These are phyloP conservation scores for Stentor coeruleus DNA, from an alignment of 73 alveolate species.

Conservation along the genomic window DNA sequence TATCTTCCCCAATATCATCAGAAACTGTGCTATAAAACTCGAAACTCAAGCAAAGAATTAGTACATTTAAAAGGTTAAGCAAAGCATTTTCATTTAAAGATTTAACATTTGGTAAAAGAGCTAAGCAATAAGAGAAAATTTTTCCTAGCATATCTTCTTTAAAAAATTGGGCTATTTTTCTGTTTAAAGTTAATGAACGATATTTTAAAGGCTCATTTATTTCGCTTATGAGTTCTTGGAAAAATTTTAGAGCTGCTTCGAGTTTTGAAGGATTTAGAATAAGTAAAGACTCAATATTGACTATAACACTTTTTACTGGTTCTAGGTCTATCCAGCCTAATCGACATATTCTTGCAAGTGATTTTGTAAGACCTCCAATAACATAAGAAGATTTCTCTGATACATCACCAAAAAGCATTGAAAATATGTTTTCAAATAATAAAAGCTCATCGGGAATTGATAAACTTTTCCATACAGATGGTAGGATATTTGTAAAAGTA, in stretches of 20 bases:
- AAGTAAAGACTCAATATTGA: background rate
- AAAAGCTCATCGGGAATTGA: no score
- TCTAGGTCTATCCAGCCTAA: background rate
- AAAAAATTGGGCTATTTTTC: background rate
- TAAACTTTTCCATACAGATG: slow-evolving; percentile 18
- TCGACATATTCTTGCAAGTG: background rate
- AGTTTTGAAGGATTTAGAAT: background rate
- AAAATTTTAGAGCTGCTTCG: slow-evolving; percentile 9
- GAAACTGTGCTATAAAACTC: background rate
- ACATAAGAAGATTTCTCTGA: no score
- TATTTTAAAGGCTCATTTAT: slow-evolving; percentile 2
- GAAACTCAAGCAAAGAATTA: background rate
- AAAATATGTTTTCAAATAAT: no score
- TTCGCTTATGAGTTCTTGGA: background rate
- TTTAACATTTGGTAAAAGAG: background rate
- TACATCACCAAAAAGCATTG: no score
- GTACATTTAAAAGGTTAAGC: background rate
- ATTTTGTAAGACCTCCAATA: background rate
- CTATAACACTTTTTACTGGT: background rate
- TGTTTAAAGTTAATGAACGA: background rate
- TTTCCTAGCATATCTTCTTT: background rate
- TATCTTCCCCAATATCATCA: slow-evolving; percentile 14
- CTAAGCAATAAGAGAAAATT: background rate
- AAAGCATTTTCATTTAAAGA: no score
- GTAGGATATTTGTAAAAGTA: background rate